Evolutionary conservation across 2,329 filamentous ascomycete species (phyloP).

Genomic region (Ceratocystis colombiana): DNA sequence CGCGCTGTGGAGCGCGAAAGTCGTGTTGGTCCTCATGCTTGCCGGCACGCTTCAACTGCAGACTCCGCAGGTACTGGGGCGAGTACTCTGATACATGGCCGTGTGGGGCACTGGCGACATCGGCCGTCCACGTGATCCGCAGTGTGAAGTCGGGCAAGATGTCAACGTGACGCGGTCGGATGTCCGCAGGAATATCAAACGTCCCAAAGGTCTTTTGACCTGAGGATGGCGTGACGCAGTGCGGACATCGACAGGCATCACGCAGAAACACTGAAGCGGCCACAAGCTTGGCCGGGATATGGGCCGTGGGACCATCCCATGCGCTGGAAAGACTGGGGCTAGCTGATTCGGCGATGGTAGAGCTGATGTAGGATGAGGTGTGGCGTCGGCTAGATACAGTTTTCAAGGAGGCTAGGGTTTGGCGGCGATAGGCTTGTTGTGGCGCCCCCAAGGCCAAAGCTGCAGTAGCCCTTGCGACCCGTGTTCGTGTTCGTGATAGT

Average conservation of each 20-base stretch:
- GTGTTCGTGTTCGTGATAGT: conserved; percentile 12
- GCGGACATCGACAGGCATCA: conserved; percentile 44
- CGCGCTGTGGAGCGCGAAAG: conserved; percentile 27
- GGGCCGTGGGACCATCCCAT: conserved; percentile 1
- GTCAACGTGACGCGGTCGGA: conserved; percentile 32
- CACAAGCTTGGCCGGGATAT: conserved; percentile 14
- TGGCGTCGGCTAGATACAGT: background rate
- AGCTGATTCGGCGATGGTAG: background rate
- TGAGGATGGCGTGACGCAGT: conserved; percentile 48
- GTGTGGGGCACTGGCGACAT: conserved; percentile 32
- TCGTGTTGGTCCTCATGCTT: conserved; percentile 14
- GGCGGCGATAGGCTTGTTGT: background rate
- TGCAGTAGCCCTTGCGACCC: background rate
- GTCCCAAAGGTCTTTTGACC: conserved; percentile 48
- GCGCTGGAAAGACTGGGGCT: conserved; percentile 11
- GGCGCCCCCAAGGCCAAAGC: background rate
- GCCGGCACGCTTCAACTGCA: conserved; percentile 13
- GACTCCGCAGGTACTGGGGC: conserved; percentile 28
- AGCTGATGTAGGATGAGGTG: background rate
- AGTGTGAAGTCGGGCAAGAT: conserved; percentile 38
- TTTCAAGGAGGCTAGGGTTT: background rate
- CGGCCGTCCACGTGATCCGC: conserved; percentile 49
- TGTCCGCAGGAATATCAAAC: conserved; percentile 34
- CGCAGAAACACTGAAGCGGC: conserved; percentile 35
- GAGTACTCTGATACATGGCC: conserved; percentile 35